Conservation (phyloP, 805 yeast species). For the Starmerella kuoi region DNA sequence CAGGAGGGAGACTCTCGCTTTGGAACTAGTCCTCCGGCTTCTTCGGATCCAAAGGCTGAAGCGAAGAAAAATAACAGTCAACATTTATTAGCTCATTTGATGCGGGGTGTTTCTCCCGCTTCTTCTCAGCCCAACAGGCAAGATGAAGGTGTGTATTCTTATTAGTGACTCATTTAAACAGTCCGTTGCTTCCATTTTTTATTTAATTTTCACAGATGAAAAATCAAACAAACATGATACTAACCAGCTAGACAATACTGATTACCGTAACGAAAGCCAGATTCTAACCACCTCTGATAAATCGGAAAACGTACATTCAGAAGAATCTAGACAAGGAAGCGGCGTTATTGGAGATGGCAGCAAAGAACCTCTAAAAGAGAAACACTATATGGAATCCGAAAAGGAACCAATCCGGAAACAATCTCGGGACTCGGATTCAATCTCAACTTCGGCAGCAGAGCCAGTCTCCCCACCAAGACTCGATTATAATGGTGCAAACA, state of each 20-base stretch:
- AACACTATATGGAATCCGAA: too few relatives aligned
- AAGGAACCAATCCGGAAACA: too few relatives aligned
- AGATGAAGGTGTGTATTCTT: slow-evolving; percentile 24
- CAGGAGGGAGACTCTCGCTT: not conserved
- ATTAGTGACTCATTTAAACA: slow-evolving; percentile 5
- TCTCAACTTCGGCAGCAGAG: too few relatives aligned
- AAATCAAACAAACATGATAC: slow-evolving; percentile 1
- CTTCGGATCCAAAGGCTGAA: slow-evolving; percentile 40
- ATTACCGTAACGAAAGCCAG: not conserved
- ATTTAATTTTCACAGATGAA: not conserved
- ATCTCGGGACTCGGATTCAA: too few relatives aligned
- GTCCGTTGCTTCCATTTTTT: not conserved
- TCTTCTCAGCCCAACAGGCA: slow-evolving; percentile 24
- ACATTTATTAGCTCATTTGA: slow-evolving; percentile 70
- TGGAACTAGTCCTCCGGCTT: not conserved
- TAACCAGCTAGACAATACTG: slow-evolving; percentile 9
- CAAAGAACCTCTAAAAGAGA: too few relatives aligned
- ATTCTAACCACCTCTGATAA: too few relatives aligned
- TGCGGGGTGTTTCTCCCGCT: slow-evolving; percentile 42
- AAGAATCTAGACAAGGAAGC: too few relatives aligned
- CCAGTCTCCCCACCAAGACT: too few relatives aligned
- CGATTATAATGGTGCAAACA: too few relatives aligned
- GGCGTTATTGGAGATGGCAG: too few relatives aligned
- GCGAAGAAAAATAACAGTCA: slow-evolving; percentile 41
- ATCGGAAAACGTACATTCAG: too few relatives aligned